Percentiles rank a stretch among this genome's conserved stretches.
These are phyloP conservation scores for Incumbomyces lentus DNA, from an alignment of 2,329 filamentous ascomycete species.

Conservation along the genomic window DNA sequence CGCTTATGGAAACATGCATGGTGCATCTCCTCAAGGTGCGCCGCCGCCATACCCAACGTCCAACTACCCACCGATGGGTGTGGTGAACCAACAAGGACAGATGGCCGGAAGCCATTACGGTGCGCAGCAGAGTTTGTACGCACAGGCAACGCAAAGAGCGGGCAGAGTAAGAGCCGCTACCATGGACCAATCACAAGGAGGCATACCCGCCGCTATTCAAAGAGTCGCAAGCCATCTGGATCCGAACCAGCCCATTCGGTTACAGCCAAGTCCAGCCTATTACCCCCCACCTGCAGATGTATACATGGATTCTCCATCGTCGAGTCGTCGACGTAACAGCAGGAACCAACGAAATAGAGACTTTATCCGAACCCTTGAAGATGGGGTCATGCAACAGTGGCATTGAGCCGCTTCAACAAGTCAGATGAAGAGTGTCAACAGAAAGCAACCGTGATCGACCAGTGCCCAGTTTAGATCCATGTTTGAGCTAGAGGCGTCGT, in stretches of 20 bases:
- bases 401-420: slow-evolving; percentile 33
- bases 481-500: no score
- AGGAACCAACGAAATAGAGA: slow-evolving; percentile 59
- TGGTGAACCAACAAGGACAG: slow-evolving; percentile 54
- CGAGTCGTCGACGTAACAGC: slow-evolving; percentile 65
- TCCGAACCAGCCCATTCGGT: slow-evolving; percentile 80
- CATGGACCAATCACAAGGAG: slow-evolving; percentile 88
- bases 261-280: slow-evolving; percentile 93
- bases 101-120: slow-evolving; percentile 56
- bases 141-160: slow-evolving; percentile 64
- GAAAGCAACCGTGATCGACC: no score
- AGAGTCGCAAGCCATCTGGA: slow-evolving; percentile 92
- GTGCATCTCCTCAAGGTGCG: slow-evolving; percentile 52
- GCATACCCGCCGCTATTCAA: slow-evolving; percentile 86
- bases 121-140: slow-evolving; percentile 62
- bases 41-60: slow-evolving; percentile 69
- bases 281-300: slow-evolving; percentile 88
- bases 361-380: slow-evolving; percentile 90
- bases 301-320: slow-evolving; percentile 54
- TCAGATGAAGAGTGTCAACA: no score
- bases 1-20: slow-evolving; percentile 75
- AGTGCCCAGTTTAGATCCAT: no score
- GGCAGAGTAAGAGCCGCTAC: slow-evolving; percentile 85
- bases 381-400: slow-evolving; percentile 77
- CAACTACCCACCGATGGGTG: slow-evolving; percentile 63